These are phyloP conservation scores for Globisporangium rhizosaccharum DNA, from an alignment of 352 stramenopile genomes.

Conservation along the genomic window DNA sequence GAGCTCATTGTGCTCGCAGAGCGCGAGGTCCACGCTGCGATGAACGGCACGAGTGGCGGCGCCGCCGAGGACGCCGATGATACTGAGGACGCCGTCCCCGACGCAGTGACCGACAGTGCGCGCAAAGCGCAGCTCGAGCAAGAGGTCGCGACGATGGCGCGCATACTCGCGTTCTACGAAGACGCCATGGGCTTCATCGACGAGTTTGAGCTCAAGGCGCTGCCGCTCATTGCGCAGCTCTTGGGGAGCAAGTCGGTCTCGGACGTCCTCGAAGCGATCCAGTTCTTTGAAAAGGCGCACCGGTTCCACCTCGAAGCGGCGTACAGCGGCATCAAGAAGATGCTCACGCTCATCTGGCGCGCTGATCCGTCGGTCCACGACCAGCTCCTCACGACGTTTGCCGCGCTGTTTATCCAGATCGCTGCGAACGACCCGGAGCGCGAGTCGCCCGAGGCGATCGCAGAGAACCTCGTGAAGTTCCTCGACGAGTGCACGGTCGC, in stretches of 20 bases:
- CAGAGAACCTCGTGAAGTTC: constrained; percentile 69
- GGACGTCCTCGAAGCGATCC: constrained; percentile 91
- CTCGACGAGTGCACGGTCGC: constrained; percentile 71
- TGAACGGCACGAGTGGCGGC: constrained; percentile 23
- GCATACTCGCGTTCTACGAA: constrained; percentile 88
- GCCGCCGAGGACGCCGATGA: constrained; percentile 4
- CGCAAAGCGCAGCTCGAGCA: constrained; percentile 47
- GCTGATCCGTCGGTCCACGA: constrained; percentile 86
- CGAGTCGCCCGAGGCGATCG: constrained; percentile 35
- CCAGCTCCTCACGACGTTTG: constrained; percentile 85
- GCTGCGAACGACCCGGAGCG: constrained; percentile 35
- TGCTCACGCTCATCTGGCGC: constrained; percentile 91
- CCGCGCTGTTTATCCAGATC: constrained; percentile 57
- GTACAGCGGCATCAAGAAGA: constrained; percentile 86
- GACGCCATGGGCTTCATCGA: constrained; percentile 92
- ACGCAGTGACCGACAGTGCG: constrained; percentile 20
- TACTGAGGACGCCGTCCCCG: not conserved
- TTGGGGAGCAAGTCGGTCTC: constrained; percentile 89
- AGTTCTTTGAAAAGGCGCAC: constrained; percentile 91
- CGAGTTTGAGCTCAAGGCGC: constrained; percentile 78
- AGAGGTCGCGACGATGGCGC: constrained; percentile 70
- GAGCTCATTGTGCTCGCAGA: constrained; percentile 82
- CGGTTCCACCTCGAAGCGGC: constrained; percentile 88
- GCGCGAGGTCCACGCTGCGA: constrained; percentile 58
- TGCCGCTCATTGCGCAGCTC: constrained; percentile 77